phyloP scores from a whole-genome alignment of 306 rosid genomes.

The Herpetospermum pedunculosum region DNA sequence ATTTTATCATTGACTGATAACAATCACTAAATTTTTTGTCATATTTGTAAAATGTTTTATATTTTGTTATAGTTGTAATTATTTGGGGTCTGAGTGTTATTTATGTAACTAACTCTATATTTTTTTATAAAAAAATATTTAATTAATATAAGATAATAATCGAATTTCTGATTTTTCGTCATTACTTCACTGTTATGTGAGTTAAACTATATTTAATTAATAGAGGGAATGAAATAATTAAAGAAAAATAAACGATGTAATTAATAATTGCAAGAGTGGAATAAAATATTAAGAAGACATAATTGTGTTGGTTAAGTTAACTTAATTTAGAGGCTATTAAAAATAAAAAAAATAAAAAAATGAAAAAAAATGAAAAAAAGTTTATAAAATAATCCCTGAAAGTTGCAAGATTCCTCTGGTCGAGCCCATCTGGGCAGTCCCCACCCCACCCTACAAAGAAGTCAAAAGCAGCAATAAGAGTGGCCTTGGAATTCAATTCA shows the following conservation, averaged over 20 bases:
- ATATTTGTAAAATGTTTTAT: too few relatives aligned
- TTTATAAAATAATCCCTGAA: not conserved
- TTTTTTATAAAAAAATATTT: too few relatives aligned
- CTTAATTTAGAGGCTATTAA: not conserved
- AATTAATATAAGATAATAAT: too few relatives aligned
- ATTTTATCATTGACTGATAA: too few relatives aligned
- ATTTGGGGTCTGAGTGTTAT: too few relatives aligned
- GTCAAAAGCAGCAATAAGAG: conserved; percentile 20
- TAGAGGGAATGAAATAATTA: not conserved
- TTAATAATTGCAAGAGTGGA: conserved; percentile 3
- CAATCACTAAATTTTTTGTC: too few relatives aligned
- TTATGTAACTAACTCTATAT: too few relatives aligned
- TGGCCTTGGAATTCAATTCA: conserved; percentile 17
- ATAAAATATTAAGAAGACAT: not conserved
- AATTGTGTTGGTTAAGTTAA: not conserved
- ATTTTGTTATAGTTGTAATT: too few relatives aligned
- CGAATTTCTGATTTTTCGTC: too few relatives aligned
- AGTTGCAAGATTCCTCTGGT: conserved; percentile 34
- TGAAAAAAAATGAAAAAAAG: not conserved
- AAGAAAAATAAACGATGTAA: not conserved
- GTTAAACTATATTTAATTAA: too few relatives aligned
- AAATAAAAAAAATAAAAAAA: not conserved
- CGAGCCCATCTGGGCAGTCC: conserved; percentile 25
- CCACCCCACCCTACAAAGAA: conserved; percentile 28
- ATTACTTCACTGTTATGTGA: too few relatives aligned